Evolutionary conservation across 352 stramenopile genomes (phyloP), one percentile per base, ranked within the genome.

Genomic region (Phytophthora kernoviae): DNA sequence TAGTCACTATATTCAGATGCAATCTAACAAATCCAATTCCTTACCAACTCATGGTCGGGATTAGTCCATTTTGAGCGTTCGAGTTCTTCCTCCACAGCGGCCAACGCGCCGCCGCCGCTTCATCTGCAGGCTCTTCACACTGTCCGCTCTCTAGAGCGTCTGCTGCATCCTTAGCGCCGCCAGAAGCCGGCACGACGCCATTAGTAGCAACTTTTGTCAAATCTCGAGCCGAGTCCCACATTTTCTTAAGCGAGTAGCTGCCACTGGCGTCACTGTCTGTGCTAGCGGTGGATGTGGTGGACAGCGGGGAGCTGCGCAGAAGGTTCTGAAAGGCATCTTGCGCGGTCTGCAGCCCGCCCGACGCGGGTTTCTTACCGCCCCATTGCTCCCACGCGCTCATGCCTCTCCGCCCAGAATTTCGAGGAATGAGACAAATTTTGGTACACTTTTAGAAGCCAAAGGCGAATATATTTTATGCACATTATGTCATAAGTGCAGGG

Each of bases 321-420:
- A 90, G 54, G 30, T 54, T 79, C 33, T 87, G 66, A 54, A 91
- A 85, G 0, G 73, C 78, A 34, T 86, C 75, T 33, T 78, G 66
- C 5, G 78, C 71, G 27, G 54, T 65, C 41, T 76, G 62, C 2
- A 82, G 37, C 12, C 53, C 64, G 41, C 62, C 54, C 8, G 51
- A 52, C 33, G 75, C 49, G 2, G 79, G 74, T 39, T 80, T 79
- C 76, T 90, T 91, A 49, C 65, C 65, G 27, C 77, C 82, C 82
- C 82, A 91, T 63, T 89, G 77, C 54, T 91, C 82, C 79, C 79
- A 90, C 17, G 82, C 79, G 51, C 78, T 88, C 64, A 73, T 70
- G 12, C 3, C 2, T 20, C 12, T 39, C 33, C 14, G 9, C 33
- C 11, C 9, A 39, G 37, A 43, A 43, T 2, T 15, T 43, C 15